Evolutionary conservation across 805 yeast species (phyloP).

Genomic region (Wickerhamomyces bovis): DNA sequence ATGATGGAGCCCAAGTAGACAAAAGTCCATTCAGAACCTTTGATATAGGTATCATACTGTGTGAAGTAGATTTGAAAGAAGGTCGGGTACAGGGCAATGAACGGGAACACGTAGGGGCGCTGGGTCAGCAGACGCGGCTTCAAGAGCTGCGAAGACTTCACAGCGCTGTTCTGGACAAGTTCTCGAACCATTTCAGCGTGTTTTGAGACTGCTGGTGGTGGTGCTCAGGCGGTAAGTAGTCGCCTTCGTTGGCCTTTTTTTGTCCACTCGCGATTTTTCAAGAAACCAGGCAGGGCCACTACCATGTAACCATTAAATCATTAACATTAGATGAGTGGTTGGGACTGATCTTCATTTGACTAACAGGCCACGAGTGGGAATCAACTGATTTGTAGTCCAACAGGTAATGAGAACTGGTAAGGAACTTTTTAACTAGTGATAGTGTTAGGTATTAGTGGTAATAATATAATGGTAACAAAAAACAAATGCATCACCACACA

Average conservation of each 20-base stretch:
- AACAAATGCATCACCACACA: too few species aligned
- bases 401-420: too few species aligned
- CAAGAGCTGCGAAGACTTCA: slow-evolving; percentile 67
- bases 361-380: too few species aligned
- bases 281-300: not conserved
- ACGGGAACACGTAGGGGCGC: slow-evolving; percentile 82
- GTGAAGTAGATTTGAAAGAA: slow-evolving; percentile 58
- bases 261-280: not conserved
- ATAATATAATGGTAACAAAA: too few species aligned
- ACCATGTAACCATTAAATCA: too few species aligned
- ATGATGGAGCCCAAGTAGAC: slow-evolving; percentile 72
- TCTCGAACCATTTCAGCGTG: slow-evolving; percentile 7
- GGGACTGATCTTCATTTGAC: too few species aligned
- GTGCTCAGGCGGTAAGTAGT: not conserved
- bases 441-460: too few species aligned
- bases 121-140: slow-evolving; percentile 52
- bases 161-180: slow-evolving; percentile 66
- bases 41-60: slow-evolving; percentile 76
- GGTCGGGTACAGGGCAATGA: slow-evolving; percentile 68
- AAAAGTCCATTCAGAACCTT: slow-evolving; percentile 94
- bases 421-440: too few species aligned
- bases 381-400: too few species aligned
- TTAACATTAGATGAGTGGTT: too few species aligned
- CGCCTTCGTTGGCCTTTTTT: not conserved
- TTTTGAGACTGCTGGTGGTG: not conserved